Base-by-base conservation (phyloP, 2,329 filamentous ascomycete species). In the Diplocarpon mali region DNA sequence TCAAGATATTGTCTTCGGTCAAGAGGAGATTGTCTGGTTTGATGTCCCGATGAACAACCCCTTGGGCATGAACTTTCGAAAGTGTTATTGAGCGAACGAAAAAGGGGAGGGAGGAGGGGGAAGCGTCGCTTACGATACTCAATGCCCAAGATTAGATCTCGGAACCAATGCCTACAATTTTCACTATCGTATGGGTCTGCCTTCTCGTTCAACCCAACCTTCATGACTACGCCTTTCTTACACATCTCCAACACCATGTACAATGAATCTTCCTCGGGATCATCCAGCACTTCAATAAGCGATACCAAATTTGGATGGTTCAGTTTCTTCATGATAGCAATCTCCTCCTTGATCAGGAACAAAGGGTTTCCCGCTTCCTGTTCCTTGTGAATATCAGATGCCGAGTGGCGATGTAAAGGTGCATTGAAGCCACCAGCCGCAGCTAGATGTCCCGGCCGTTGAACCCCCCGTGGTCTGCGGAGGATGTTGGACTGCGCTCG, bases 171-270 rank as follows among this genome's bases (percentile, higher is more conserved):
- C 40, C 92, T 78, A 60, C 89, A 95, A 42, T 73, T 73, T 57
- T 95, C 87, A 50, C 84, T 77, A 24, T 78, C 72, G 62, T 95
- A 95, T 0, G 92, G 89, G 49, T 83, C 78, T 14, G 87, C 85
- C 46, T 75, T 71, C 57, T 94, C 83, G 47, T 85, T 83, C n/a
- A 96, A 68, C 2, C 86, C 87, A 44, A 98, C 86, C 59, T 89
- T 90, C 89, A 96, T 96, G 41, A 95, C 78, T 16, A 95, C 90
- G 1, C 92, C 92, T 63, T 95, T 95, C 60, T 94, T 92, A 69
- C 92, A 98, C 86, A 95, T 94, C 64, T 98, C 92, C 64, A 98
- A 75, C 16, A 98, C 92, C 86, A 98, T 96, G 67, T 95, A 98
- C 11, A 98, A 68, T 2, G 89, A 95, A 64, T 98, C 92, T 60